These are phyloP conservation scores for Trichoderma asperellum DNA, from an alignment of 2,329 filamentous ascomycete species.

Conservation along the genomic window DNA sequence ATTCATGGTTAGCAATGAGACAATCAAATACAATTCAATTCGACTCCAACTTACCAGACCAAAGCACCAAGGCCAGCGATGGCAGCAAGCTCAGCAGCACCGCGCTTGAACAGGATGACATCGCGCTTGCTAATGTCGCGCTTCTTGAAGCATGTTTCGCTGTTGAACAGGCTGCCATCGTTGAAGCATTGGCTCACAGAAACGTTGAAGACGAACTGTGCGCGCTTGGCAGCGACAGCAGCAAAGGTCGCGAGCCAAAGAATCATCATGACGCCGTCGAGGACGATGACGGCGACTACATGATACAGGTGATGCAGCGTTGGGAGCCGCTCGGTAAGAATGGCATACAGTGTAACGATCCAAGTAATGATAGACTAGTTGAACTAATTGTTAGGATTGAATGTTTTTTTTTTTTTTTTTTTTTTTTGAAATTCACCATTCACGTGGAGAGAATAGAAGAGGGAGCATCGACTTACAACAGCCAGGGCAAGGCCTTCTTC, in stretches of 20 bases:
- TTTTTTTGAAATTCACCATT: conserved; percentile 25
- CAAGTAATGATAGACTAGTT: conserved; percentile 51
- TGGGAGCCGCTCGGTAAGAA: conserved; percentile 48
- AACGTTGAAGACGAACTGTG: conserved; percentile 42
- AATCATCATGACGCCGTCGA: conserved; percentile 50
- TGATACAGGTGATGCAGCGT: conserved; percentile 46
- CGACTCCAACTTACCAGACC: conserved; percentile 42
- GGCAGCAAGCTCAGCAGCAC: conserved; percentile 44
- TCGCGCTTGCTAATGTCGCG: conserved; percentile 32
- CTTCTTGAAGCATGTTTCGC: conserved; percentile 42
- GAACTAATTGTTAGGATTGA: neutral
- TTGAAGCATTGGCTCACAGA: conserved; percentile 40
- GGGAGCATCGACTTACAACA: conserved; percentile 41
- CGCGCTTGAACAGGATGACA: conserved; percentile 44
- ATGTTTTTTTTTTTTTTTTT: neutral
- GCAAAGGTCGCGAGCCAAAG: conserved; percentile 54
- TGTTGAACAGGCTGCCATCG: conserved; percentile 47
- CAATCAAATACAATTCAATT: too few species aligned
- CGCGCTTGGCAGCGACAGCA: conserved; percentile 47
- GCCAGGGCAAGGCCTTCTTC: conserved; percentile 48
- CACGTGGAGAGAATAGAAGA: neutral
- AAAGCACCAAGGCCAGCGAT: conserved; percentile 51
- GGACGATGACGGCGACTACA: conserved; percentile 48
- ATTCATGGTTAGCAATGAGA: neutral
- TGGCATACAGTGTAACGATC: conserved; percentile 47